phyloP scores from a whole-genome alignment of 495 filamentous ascomycete species.

The Penicillium dipodomyicola region DNA sequence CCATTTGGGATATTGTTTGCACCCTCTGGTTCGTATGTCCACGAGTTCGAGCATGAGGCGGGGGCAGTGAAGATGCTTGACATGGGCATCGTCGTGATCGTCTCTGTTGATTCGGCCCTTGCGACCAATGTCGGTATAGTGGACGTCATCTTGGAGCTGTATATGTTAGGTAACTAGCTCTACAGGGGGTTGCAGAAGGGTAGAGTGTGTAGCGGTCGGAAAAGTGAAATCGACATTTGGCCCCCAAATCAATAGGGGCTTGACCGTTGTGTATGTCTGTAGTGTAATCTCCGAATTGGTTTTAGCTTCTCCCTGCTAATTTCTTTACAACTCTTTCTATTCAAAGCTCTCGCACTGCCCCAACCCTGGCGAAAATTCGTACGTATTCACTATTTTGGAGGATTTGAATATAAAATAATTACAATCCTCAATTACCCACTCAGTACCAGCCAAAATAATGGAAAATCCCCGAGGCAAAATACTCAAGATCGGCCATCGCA shows the following conservation, averaged over 20 bases:
- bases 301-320: neutral
- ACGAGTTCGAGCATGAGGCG: constrained; percentile 15
- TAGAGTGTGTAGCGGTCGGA: neutral
- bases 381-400: neutral
- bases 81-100: constrained; percentile 11
- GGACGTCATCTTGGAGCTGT: neutral
- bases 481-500: neutral
- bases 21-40: constrained; percentile 18
- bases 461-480: neutral
- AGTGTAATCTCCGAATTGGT: neutral
- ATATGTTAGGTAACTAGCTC: neutral
- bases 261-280: neutral
- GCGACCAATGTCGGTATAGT: neutral
- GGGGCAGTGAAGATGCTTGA: constrained; percentile 20
- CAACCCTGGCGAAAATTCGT: neutral
- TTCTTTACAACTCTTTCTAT: neutral
- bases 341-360: neutral
- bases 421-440: neutral
- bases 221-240: neutral
- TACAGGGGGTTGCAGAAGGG: neutral
- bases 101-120: neutral
- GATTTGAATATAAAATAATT: neutral
- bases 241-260: constrained; percentile 3
- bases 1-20: constrained; percentile 11
- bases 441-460: neutral